Base-by-base conservation (phyloP, 169 alveolate species). In the Eimeria necatrix region DNA sequence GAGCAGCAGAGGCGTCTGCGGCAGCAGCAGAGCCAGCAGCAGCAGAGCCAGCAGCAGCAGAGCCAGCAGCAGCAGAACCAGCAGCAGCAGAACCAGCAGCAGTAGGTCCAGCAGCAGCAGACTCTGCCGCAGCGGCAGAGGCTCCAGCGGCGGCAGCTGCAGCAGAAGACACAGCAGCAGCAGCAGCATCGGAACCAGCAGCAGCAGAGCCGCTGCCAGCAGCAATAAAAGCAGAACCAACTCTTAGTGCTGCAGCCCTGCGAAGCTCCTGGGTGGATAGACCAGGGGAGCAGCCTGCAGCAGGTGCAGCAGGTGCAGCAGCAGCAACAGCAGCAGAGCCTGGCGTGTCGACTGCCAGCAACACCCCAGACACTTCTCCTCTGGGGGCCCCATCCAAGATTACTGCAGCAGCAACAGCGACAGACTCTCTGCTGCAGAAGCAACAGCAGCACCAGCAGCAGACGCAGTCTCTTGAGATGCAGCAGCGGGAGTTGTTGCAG, bases 401-500 rank as follows among this genome's bases (percentile, higher is more conserved):
- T 41, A 7, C 64, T 14, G 86, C 61, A 18, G 86, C 60, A 46
- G 86, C 86, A 32, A 32, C 86, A 32, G 56, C 61, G 22, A 48
- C 86, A 5, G 61, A 48, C 64, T 4, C 56, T 4, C 61, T 20
- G 56, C 56, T 46, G 86, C 86, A 71, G 83, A 22, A 71, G 52
- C 49, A 71, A 48, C 83, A 76, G 86, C 86, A 76, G 86, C 86
- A 46, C 61, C 86, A 32, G 61, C 86, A 76, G 86, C 86, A 46
- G 86, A 12, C 14, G 60, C 86, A 46, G 26, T 76, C 86, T 9
- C 56, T 76, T 4, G 86, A 76, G 86, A 56, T 32, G 86, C 86
- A 76, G 86, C 86, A 76, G 56, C 86, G 86, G 46, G 86, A 76
- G 86, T n/a, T 76, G 24, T 64, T n/a, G 61, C 64, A 76, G 86